phyloP scores from a whole-genome alignment of 441 rosid genomes.

The Melastoma candidum region DNA sequence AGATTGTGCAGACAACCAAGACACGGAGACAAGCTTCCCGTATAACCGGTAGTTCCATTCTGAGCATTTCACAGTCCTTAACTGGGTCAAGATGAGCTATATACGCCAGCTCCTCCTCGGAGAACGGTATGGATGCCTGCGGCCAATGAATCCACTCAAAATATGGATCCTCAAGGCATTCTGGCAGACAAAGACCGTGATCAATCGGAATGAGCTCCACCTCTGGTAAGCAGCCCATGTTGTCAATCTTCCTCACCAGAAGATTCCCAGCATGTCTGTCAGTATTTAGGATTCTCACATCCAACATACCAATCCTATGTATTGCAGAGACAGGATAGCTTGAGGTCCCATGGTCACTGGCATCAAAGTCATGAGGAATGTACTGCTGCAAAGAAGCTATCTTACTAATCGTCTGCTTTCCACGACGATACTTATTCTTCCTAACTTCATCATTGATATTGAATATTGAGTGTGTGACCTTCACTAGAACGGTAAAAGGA shows the following conservation, averaged over 20 bases:
- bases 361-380: conserved; percentile 39
- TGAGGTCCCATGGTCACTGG: conserved; percentile 36
- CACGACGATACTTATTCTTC: conserved; percentile 10
- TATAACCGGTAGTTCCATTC: conserved; percentile 20
- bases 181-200: conserved; percentile 22
- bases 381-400: conserved; percentile 38
- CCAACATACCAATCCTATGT: conserved; percentile 32
- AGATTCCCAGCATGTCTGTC: conserved; percentile 41
- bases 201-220: conserved; percentile 20
- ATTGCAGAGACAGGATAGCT: conserved; percentile 33
- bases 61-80: conserved; percentile 19
- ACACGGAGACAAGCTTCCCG: conserved; percentile 19
- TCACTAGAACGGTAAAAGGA: conserved; percentile 32
- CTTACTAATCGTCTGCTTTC: conserved; percentile 17
- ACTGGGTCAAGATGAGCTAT: conserved; percentile 14
- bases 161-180: conserved; percentile 21
- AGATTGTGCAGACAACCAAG: conserved; percentile 16
- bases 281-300: conserved; percentile 27
- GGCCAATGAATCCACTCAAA: conserved; percentile 25
- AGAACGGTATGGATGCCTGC: conserved; percentile 22
- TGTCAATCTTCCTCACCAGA: conserved; percentile 14
- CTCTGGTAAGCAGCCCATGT: conserved; percentile 5
- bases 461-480: conserved; percentile 28
- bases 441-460: conserved; percentile 24
- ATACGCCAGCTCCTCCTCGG: conserved; percentile 18